Conservation (phyloP, 2,329 filamentous ascomycete species). For the Mycosphaerella sp. region DNA sequence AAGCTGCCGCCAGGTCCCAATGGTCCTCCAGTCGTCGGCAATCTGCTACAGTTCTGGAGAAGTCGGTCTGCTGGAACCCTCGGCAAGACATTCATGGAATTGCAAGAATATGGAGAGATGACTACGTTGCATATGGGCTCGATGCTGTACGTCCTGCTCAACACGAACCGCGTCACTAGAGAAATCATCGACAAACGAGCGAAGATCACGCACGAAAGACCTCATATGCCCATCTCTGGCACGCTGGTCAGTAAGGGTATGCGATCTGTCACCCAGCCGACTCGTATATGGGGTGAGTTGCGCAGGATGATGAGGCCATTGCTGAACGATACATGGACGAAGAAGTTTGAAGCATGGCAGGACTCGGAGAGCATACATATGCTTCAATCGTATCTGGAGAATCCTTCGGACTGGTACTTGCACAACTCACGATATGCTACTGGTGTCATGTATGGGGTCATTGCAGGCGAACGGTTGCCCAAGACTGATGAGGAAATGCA, state of each 20-base stretch:
- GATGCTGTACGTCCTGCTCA: constrained; percentile 11
- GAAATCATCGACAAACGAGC: constrained; percentile 14
- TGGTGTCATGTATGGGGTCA: constrained; percentile 13
- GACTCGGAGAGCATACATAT: constrained; percentile 8
- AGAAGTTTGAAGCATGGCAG: constrained; percentile 12
- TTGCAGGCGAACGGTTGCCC: constrained; percentile 4
- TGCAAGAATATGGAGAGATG: constrained; percentile 10
- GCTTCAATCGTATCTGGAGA: constrained; percentile 6
- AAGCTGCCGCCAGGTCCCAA: constrained; percentile 11
- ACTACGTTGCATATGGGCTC: constrained; percentile 13
- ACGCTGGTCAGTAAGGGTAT: constrained; percentile 10
- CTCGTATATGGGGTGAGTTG: constrained; percentile 7
- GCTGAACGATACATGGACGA: constrained; percentile 9
- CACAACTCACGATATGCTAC: constrained; percentile 12
- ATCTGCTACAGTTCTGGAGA: constrained; percentile 11
- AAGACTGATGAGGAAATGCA: constrained; percentile 10
- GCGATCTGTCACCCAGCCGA: constrained; percentile 13
- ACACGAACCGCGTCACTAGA: constrained; percentile 12
- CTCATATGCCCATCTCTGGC: constrained; percentile 13
- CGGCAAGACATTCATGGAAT: constrained; percentile 2
- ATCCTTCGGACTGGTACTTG: constrained; percentile 1
- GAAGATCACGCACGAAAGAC: constrained; percentile 10
- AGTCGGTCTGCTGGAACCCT: constrained; percentile 8
- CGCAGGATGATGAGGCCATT: constrained; percentile 9
- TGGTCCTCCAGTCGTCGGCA: constrained; percentile 9